A percentile compares a stretch with the other conserved stretches of the same genome.
These are phyloP conservation scores for Mytilinidion resinicola DNA, from an alignment of 495 filamentous ascomycete species.

Conservation along the genomic window DNA sequence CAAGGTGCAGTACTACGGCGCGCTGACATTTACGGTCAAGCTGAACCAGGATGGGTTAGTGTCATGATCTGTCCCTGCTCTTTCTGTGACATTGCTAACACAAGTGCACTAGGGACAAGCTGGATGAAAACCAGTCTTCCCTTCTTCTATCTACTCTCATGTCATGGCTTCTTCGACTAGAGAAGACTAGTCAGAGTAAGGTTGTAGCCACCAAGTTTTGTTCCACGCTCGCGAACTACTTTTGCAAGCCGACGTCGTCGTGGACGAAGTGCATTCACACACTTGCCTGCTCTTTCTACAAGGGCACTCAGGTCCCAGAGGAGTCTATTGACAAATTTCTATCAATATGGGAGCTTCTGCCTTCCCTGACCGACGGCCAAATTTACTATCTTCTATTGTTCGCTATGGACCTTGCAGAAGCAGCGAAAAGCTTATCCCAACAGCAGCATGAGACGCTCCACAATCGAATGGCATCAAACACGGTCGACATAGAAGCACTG, in stretches of 20 bases:
- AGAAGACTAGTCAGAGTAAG: conserved; percentile 39
- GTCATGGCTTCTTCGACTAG: conserved; percentile 45
- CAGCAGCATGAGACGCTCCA: neutral
- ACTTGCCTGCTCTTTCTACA: conserved; percentile 55
- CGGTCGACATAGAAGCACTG: neutral
- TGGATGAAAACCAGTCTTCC: conserved; percentile 55
- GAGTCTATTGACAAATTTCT: conserved; percentile 47
- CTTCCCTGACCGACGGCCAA: conserved; percentile 47
- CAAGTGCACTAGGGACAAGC: conserved; percentile 43
- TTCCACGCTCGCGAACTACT: conserved; percentile 72
- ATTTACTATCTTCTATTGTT: conserved; percentile 65
- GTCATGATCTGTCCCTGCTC: neutral
- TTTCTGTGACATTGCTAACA: conserved; percentile 18
- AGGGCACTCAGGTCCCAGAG: conserved; percentile 43
- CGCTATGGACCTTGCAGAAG: conserved; percentile 64
- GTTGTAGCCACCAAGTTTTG: conserved; percentile 80
- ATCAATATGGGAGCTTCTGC: conserved; percentile 47
- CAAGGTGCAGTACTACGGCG: conserved; percentile 86
- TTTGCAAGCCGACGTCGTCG: conserved; percentile 59
- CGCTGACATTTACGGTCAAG: conserved; percentile 87
- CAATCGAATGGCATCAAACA: neutral
- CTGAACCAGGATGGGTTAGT: conserved; percentile 73
- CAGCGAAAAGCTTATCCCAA: conserved; percentile 53
- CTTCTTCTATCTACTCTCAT: conserved; percentile 66
- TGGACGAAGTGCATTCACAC: conserved; percentile 68